Percentiles rank a stretch among this genome's conserved stretches.
Conservation (phyloP, 306 rosid species). For the Cucurbita maxima region DNA sequence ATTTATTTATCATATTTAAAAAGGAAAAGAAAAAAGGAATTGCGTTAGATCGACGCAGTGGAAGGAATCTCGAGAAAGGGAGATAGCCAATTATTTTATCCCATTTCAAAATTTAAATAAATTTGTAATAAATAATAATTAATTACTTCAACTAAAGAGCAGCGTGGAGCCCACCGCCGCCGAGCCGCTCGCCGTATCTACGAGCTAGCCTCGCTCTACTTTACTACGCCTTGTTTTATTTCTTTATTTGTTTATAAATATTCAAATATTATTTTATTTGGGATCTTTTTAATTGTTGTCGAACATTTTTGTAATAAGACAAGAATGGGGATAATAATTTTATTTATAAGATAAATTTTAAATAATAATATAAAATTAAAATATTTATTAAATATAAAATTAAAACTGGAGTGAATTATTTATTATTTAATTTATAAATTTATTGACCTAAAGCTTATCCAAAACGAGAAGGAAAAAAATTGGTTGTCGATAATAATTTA, state of each 20-base stretch:
- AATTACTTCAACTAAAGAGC: background rate
- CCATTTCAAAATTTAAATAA: background rate
- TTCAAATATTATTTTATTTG: too few relatives aligned
- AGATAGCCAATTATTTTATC: background rate
- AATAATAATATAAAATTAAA: too few relatives aligned
- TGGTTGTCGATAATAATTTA: background rate
- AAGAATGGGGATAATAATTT: too few relatives aligned
- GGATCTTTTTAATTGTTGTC: too few relatives aligned
- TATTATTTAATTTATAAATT: too few relatives aligned
- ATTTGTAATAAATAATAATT: too few relatives aligned
- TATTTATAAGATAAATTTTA: too few relatives aligned
- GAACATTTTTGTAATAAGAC: too few relatives aligned
- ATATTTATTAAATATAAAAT: too few relatives aligned
- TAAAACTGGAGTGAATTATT: too few relatives aligned
- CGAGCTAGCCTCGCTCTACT: background rate
- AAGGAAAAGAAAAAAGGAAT: background rate
- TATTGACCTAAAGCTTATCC: too few relatives aligned
- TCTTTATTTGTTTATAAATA: too few relatives aligned
- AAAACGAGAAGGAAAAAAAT: background rate
- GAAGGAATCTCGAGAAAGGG: conserved; percentile 1
- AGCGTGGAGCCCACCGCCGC: background rate
- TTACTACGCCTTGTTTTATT: background rate
- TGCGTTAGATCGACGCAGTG: conserved; percentile 2
- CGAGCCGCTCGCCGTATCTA: background rate
- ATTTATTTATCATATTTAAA: background rate